Base-by-base conservation (phyloP, 768 basidiomycete species). In the Termitomyces sp. region DNA sequence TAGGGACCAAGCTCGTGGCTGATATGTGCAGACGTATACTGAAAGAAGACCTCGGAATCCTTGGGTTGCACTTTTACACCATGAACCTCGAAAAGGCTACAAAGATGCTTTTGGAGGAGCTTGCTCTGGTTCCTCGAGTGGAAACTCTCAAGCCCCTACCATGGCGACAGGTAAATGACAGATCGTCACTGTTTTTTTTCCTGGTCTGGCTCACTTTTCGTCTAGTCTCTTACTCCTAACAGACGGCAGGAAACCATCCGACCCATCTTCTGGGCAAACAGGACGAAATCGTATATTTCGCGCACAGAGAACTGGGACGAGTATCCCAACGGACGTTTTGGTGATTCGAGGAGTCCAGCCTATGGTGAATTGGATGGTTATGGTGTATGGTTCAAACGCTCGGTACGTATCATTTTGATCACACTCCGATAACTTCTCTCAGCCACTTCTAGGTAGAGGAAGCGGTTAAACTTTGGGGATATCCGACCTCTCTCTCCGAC, bases 251-350 rank as follows among this genome's bases (percentile, higher is more conserved):
- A 99, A 74, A 89, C 84, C 50, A 98, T 96, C 63, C 89, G 97
- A 36, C 97, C 97, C 3, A 98, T 99, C 69, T 98, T 98, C 79
- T 98, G 96, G 95, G 94, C 97, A 13, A 98, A 99, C 75, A 82
- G 96, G 41, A 84, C 94, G 40, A 91, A 95, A 69, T 97, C 95
- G 1, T 98, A 98, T 71, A 79, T 98, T 49, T 92, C 92, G 8
- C 89, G 96, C 56, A 98, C 97, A 14, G 95, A 97, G 70, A 93
- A 97, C 69, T 99, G 97, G 97, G 97, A 99, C 70, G 96, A 98
- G 71, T 98, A 97, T 72, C 97, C 97, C 52, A 99, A 99, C 71
- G 97, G 97, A 57, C 92, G 97, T 64, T 99, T 96, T 69, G 97
- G 97, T 66, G 97, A 98, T 75, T 89, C 95, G 7, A 85, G 97